Conservation (phyloP, 2,329 filamentous ascomycete genomes). For the Stagonosporopsis vannaccii region DNA sequence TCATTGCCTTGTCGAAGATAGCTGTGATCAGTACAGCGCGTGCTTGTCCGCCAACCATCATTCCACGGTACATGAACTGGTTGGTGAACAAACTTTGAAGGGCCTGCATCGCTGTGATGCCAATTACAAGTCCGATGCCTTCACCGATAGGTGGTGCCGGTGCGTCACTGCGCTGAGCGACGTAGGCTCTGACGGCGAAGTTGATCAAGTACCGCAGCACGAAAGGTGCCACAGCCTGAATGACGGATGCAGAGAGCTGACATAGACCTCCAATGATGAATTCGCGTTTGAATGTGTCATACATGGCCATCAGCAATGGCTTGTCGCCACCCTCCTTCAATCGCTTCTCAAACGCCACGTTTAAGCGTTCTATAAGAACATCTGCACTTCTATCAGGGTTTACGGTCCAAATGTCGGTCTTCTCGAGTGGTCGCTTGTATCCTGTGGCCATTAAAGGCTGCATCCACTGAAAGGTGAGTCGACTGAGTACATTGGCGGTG, state of each 20-base stretch:
- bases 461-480: constrained; percentile 89
- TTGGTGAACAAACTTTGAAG: constrained; percentile 81
- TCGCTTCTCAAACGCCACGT: constrained; percentile 73
- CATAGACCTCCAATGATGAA: constrained; percentile 85
- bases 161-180: constrained; percentile 62
- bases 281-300: constrained; percentile 85
- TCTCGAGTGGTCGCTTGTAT: constrained; percentile 82
- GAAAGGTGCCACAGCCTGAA: constrained; percentile 84
- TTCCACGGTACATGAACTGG: constrained; percentile 91
- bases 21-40: constrained; percentile 82
- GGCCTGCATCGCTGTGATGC: constrained; percentile 85
- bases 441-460: constrained; percentile 82
- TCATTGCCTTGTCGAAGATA: constrained; percentile 93
- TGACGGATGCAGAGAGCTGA: constrained; percentile 73
- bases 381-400: constrained; percentile 81
- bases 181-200: constrained; percentile 82
- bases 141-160: constrained; percentile 72
- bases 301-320: constrained; percentile 79
- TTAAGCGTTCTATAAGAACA: constrained; percentile 70
- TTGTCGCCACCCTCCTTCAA: constrained; percentile 72
- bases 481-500: constrained; percentile 75
- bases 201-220: constrained; percentile 84
- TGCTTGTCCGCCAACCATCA: constrained; percentile 86
- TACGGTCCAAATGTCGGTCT: constrained; percentile 86
- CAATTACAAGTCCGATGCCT: constrained; percentile 84